phyloP scores from a whole-genome alignment of 2,329 filamentous ascomycete species.

The Xylariomycetidae sp. region DNA sequence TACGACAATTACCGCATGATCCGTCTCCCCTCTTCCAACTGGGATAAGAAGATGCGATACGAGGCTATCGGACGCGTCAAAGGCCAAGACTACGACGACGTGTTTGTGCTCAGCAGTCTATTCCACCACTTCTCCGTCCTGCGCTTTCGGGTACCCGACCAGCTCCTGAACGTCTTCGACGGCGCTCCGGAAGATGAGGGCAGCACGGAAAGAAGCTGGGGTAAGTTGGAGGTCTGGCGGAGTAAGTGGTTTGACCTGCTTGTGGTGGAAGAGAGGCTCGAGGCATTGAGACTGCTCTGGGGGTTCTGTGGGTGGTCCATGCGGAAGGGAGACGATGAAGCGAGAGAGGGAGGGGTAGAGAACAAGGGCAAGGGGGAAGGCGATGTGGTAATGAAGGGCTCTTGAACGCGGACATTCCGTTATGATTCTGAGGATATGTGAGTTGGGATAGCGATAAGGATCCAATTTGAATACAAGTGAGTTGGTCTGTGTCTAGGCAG shows the following conservation, averaged over 20 bases:
- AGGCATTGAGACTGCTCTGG: slow-evolving; percentile 55
- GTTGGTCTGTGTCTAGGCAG: too few species aligned
- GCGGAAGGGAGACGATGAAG: slow-evolving; percentile 35
- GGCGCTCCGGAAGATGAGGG: slow-evolving; percentile 32
- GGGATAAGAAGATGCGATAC: slow-evolving; percentile 58
- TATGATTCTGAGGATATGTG: too few species aligned
- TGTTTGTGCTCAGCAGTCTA: slow-evolving; percentile 56
- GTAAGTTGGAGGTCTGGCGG: slow-evolving; percentile 49
- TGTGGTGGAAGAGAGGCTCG: slow-evolving; percentile 45
- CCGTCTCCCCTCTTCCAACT: slow-evolving; percentile 50
- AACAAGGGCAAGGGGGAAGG: neutral
- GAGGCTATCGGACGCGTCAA: slow-evolving; percentile 47
- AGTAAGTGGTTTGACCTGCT: slow-evolving; percentile 61
- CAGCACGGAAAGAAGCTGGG: slow-evolving; percentile 40
- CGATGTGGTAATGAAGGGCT: slow-evolving; percentile 16
- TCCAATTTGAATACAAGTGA: too few species aligned
- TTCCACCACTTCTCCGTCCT: slow-evolving; percentile 59
- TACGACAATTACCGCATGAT: slow-evolving; percentile 63
- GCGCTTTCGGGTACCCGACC: slow-evolving; percentile 52
- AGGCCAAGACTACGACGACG: slow-evolving; percentile 51
- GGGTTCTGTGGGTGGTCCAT: slow-evolving; percentile 57
- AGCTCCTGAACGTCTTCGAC: slow-evolving; percentile 48
- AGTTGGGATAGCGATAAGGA: too few species aligned
- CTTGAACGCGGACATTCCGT: too few species aligned
- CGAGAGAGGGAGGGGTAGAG: slow-evolving; percentile 1